A percentile compares a stretch with the other conserved stretches of the same genome.
phyloP scores from a whole-genome alignment of 2,329 filamentous ascomycete genomes.

The Phoma herbarum region DNA sequence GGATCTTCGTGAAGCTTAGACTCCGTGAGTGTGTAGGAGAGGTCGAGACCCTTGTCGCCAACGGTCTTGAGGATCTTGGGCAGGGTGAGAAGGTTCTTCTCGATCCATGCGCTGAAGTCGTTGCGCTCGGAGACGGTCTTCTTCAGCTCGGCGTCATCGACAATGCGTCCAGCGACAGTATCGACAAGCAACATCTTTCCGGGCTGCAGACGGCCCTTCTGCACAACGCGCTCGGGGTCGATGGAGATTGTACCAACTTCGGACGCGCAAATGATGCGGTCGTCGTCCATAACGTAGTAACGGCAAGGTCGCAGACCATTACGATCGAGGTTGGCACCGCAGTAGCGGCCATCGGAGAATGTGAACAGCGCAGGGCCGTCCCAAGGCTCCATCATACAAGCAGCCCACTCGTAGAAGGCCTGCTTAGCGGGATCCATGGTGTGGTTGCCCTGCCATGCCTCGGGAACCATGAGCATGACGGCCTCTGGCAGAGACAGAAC shows the following conservation, averaged over 20 bases:
- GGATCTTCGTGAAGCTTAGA: constrained; percentile 83
- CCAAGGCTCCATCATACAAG: constrained; percentile 99
- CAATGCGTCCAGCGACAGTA: constrained; percentile 88
- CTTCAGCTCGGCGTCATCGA: constrained; percentile 93
- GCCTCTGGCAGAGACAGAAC: constrained; percentile 94
- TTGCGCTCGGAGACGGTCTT: constrained; percentile 83
- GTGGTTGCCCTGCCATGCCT: constrained; percentile 95
- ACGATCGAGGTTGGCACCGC: constrained; percentile 94
- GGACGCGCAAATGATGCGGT: constrained; percentile 95
- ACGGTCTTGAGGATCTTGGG: constrained; percentile 75
- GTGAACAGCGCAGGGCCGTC: constrained; percentile 96
- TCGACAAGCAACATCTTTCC: constrained; percentile 97
- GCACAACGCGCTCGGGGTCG: constrained; percentile 86
- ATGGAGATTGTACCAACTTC: constrained; percentile 94
- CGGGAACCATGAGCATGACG: constrained; percentile 98
- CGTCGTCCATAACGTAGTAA: constrained; percentile 96
- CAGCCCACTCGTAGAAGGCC: constrained; percentile 98
- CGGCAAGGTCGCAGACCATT: constrained; percentile 95
- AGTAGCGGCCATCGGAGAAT: constrained; percentile 95
- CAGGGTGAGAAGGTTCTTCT: constrained; percentile 83
- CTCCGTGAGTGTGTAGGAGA: constrained; percentile 73
- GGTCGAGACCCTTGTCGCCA: constrained; percentile 65
- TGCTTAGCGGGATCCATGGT: constrained; percentile 94
- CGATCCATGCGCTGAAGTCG: constrained; percentile 88
- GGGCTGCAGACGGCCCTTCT: constrained; percentile 92